phyloP scores from a whole-genome alignment of 768 basidiomycete species.

The Boletus rubescentipes region DNA sequence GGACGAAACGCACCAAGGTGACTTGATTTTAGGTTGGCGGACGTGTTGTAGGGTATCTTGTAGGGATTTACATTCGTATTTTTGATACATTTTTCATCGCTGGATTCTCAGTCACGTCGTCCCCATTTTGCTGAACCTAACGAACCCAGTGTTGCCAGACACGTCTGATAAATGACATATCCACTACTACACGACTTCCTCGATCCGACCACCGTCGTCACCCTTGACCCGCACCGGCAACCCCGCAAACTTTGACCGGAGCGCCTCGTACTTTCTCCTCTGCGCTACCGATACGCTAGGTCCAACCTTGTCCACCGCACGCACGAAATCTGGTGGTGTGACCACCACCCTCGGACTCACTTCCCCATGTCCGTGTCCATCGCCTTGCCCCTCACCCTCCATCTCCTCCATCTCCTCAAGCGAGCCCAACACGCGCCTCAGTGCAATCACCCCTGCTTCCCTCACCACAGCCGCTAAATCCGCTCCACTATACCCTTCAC shows the following conservation, averaged over 20 bases:
- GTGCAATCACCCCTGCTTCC: conserved; percentile 86
- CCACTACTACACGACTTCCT: conserved; percentile 14
- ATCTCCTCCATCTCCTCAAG: conserved; percentile 56
- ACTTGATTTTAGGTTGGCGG: conserved; percentile 5
- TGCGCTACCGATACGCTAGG: conserved; percentile 86
- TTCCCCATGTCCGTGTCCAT: neutral
- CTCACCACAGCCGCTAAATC: conserved; percentile 86
- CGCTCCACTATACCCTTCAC: conserved; percentile 91
- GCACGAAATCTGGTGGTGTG: conserved; percentile 62
- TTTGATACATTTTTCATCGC: neutral
- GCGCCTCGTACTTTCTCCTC: conserved; percentile 75
- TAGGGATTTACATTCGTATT: neutral
- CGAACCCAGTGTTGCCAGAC: too few species aligned
- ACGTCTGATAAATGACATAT: neutral
- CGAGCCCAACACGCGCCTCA: conserved; percentile 65
- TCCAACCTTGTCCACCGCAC: conserved; percentile 74
- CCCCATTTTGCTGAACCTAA: neutral
- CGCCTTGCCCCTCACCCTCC: conserved; percentile 17
- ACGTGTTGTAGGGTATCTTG: neutral
- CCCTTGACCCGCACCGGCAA: conserved; percentile 51
- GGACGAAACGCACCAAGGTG: conserved; percentile 9
- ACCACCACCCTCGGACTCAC: conserved; percentile 38
- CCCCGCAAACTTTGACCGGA: conserved; percentile 83
- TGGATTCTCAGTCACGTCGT: too few species aligned
- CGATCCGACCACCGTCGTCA: conserved; percentile 29